Evolutionary conservation across 2,329 filamentous ascomycete genomes (phyloP).

Genomic region (Coniella vitis): DNA sequence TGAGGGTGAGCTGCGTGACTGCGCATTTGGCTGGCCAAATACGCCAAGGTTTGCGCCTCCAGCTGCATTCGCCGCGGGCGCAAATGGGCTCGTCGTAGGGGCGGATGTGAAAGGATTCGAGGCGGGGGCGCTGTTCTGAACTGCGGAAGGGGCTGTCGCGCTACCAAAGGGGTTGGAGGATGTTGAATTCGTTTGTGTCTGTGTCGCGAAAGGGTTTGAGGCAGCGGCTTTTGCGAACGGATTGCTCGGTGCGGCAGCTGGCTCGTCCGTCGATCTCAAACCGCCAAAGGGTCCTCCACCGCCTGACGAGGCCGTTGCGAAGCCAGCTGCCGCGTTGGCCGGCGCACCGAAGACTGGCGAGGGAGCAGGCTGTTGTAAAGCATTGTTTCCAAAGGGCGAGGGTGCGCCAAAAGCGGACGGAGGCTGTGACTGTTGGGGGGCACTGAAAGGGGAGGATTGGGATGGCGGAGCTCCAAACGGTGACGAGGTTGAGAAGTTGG

Average conservation of each 20-base stretch:
- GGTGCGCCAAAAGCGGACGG: conserved; percentile 11
- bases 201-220: conserved; percentile 17
- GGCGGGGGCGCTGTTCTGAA: neutral
- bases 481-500: conserved; percentile 8
- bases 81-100: conserved; percentile 6
- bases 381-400: neutral
- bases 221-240: conserved; percentile 9
- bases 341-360: conserved; percentile 1
- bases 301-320: neutral
- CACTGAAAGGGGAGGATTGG: conserved; percentile 9
- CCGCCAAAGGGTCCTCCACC: conserved; percentile 10
- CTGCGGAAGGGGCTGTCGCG: neutral
- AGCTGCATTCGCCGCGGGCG: neutral
- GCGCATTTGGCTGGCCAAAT: conserved; percentile 1
- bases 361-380: neutral
- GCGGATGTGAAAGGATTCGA: conserved; percentile 11
- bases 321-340: conserved; percentile 3
- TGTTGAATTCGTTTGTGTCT: conserved; percentile 1
- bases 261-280: conserved; percentile 4
- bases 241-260: conserved; percentile 6
- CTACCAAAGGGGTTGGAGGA: conserved; percentile 5
- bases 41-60: neutral
- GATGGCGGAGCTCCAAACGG: conserved; percentile 15
- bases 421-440: conserved; percentile 1
- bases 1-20: neutral